Base-by-base conservation (phyloP, 2,329 filamentous ascomycete species). In the Curvularia sp. region DNA sequence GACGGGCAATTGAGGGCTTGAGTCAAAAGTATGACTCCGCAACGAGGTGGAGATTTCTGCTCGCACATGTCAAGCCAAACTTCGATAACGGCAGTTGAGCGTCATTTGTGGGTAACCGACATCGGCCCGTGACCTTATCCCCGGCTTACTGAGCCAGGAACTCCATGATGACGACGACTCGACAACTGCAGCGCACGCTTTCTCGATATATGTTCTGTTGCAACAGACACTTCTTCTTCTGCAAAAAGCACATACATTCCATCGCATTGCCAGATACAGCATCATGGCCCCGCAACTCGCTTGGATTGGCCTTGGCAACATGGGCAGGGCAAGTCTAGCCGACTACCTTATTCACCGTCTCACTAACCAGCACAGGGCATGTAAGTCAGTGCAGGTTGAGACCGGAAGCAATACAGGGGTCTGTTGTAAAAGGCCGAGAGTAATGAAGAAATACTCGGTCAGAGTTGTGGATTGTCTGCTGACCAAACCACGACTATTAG, bases 251-350 rank as follows among this genome's bases (percentile, higher is more conserved):
- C 39, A 44, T 41, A 43, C 7, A 15, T 54, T 35, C 22, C 12
- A 38, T 43, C 35, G 15, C 18, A 58, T 51, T 31, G 3, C 26
- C n/a, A 49, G 31, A 43, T 38, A 48, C 38, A 33, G 39, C 47
- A 69, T 46, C 24, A 80, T 80, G 78, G 73, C 78, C 49, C 77
- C 77, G 47, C 86, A 85, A 77, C 71, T 95, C 51, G 83, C 92
- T 68, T 96, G 88, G 87, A 87, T 96, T 54, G 92, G 93, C 57
- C 84, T 96, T 50, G 92, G 92, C 52, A 96, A 96, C 76, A 96
- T 96, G 87, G 93, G 91, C 65, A 85, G 88, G 72, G 90, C 90
- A 80, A 80, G 85, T 63, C 41, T 54, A 62, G 41, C 60, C 63
- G 53, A 54, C 53, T 35, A 48, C 53, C n/a, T 38, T 20, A 26